These are phyloP conservation scores for Fistulifera pelliculosa DNA, from an alignment of 108 stramenopile species.

Conservation along the genomic window DNA sequence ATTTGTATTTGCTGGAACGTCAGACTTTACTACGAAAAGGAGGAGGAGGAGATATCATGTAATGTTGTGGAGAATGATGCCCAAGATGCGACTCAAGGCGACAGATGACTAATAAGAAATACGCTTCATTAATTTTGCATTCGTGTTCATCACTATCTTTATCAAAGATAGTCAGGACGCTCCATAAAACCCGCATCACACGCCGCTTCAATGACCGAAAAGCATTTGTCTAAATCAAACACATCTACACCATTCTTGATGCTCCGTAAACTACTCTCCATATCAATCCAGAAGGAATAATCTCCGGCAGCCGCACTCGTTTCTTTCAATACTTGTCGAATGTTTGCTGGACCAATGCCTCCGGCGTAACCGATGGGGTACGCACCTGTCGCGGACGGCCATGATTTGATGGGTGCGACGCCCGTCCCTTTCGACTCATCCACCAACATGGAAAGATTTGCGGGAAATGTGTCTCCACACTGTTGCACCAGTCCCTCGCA, in stretches of 20 bases:
- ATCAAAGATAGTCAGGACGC: constrained; percentile 30
- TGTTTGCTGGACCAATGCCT: constrained; percentile 82
- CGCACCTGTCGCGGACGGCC: constrained; percentile 34
- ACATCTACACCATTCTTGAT: constrained; percentile 23
- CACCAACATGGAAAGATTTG: constrained; percentile 67
- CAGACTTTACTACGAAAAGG: neutral
- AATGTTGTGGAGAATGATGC: no score
- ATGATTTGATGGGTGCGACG: constrained; percentile 29
- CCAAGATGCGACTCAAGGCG: no score
- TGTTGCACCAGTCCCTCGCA: constrained; percentile 50
- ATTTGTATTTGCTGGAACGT: neutral
- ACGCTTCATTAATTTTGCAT: no score
- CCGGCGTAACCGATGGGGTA: constrained; percentile 73
- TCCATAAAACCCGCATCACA: constrained; percentile 36
- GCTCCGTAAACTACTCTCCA: constrained; percentile 80
- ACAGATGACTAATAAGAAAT: no score
- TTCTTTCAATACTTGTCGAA: constrained; percentile 41
- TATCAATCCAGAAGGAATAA: constrained; percentile 75
- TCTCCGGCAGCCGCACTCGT: constrained; percentile 27
- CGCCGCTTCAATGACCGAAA: constrained; percentile 37
- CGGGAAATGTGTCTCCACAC: constrained; percentile 19
- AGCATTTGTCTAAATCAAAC: constrained; percentile 7
- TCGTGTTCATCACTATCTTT: neutral
- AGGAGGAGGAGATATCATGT: no score
- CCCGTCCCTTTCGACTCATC: constrained; percentile 86